A percentile compares a stretch with the other conserved stretches of the same genome.
Conservation (phyloP, 768 basidiomycete species). For the Tubosaeta sp. region DNA sequence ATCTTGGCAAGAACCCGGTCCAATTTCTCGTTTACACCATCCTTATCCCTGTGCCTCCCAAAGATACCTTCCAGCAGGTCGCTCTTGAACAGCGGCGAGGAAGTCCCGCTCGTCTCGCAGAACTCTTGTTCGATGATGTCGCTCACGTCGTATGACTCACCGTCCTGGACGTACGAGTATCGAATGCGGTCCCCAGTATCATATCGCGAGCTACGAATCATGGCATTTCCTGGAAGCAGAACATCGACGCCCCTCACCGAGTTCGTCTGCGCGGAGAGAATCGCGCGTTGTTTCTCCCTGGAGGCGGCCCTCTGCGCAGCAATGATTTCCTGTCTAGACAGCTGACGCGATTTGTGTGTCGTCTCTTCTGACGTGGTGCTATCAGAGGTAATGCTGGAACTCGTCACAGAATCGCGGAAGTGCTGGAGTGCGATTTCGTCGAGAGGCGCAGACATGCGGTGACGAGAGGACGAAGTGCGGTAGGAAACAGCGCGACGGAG, state of each 20-base stretch:
- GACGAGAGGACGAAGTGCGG: slow-evolving; percentile 63
- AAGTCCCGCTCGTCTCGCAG: slow-evolving; percentile 42
- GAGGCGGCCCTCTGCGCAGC: slow-evolving; percentile 86
- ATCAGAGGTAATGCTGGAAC: slow-evolving; percentile 57
- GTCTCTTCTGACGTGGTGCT: slow-evolving; percentile 30
- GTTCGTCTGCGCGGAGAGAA: slow-evolving; percentile 83
- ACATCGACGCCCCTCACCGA: slow-evolving; percentile 86
- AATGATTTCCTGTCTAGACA: slow-evolving; percentile 84
- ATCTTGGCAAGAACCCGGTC: slow-evolving; percentile 75
- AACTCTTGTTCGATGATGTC: slow-evolving; percentile 91
- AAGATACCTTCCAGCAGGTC: slow-evolving; percentile 70
- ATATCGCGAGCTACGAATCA: slow-evolving; percentile 79
- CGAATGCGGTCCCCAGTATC: slow-evolving; percentile 70
- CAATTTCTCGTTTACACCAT: slow-evolving; percentile 63
- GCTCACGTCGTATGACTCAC: slow-evolving; percentile 90
- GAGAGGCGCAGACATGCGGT: slow-evolving; percentile 69
- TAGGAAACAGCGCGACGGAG: slow-evolving; percentile 80
- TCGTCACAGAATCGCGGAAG: slow-evolving; percentile 56
- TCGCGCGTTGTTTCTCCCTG: slow-evolving; percentile 79
- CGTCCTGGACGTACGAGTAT: slow-evolving; percentile 94
- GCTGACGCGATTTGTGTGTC: slow-evolving; percentile 32
- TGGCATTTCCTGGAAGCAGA: slow-evolving; percentile 75
- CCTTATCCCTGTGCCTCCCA: slow-evolving; percentile 54
- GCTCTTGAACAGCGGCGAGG: slow-evolving; percentile 32
- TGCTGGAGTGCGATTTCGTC: slow-evolving; percentile 81